These are phyloP conservation scores for Metschnikowia dekortorum DNA, from an alignment of 805 yeast genomes.

Conservation along the genomic window DNA sequence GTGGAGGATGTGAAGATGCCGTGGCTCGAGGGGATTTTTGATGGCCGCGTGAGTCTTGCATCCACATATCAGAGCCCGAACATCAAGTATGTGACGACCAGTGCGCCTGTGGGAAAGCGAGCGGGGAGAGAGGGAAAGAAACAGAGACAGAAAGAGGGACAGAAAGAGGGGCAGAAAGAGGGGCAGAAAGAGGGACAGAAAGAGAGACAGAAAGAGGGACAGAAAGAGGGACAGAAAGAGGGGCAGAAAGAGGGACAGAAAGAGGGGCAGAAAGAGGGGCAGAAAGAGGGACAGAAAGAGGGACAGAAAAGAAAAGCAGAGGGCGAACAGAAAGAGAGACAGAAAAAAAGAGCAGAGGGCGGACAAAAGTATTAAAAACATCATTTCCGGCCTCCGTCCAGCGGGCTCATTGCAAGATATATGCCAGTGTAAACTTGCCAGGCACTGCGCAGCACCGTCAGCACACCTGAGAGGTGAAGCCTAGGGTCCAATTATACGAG, in stretches of 20 bases:
- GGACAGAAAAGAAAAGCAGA: too few species aligned
- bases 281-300: background rate
- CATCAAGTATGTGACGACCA: slow-evolving; percentile 12
- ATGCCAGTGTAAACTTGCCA: too few species aligned
- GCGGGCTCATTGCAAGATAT: too few species aligned
- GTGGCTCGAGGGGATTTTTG: slow-evolving; percentile 39
- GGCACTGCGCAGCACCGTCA: slow-evolving; percentile 7
- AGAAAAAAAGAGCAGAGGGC: background rate
- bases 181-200: background rate
- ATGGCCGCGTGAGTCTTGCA: slow-evolving; percentile 4
- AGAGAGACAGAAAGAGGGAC: background rate
- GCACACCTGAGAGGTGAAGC: slow-evolving; percentile 27
- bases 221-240: background rate
- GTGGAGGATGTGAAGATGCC: slow-evolving; percentile 40
- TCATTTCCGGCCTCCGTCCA: too few species aligned
- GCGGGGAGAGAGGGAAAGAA: background rate
- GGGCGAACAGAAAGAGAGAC: background rate
- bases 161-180: background rate
- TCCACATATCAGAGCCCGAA: slow-evolving; percentile 8
- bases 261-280: background rate
- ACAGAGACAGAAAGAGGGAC: background rate
- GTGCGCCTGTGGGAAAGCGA: slow-evolving; percentile 10
- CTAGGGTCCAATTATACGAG: slow-evolving; percentile 64
- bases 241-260: background rate
- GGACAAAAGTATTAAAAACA: background rate